Conservation (phyloP, 306 rosid species). For the Glycine soja region DNA sequence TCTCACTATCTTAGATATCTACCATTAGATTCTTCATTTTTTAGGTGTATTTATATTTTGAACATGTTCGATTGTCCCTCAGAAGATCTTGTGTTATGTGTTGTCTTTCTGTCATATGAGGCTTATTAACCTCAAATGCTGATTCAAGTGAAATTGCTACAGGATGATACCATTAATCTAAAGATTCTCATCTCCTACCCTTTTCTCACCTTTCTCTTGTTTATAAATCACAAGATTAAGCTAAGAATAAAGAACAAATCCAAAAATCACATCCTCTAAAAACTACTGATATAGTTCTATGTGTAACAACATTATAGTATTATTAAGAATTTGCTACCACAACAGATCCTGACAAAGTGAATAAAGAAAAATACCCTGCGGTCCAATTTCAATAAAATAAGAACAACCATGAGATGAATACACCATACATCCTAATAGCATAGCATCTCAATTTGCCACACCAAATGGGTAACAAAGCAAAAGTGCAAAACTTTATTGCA, state of each 20-base stretch:
- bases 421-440: background rate
- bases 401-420: constrained; percentile 7
- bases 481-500: background rate
- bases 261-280: background rate
- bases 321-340: background rate
- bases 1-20: background rate
- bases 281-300: background rate
- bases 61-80: background rate
- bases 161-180: background rate
- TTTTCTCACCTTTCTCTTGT: constrained; percentile 11
- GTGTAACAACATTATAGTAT: background rate
- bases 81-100: background rate
- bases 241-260: background rate
- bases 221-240: background rate
- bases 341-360: background rate
- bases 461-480: background rate
- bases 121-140: background rate
- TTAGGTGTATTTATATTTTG: background rate
- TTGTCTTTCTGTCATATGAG: background rate
- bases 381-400: background rate
- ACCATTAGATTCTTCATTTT: background rate
- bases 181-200: constrained; percentile 10
- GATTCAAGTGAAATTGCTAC: background rate
- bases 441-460: background rate
- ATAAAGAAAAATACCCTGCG: background rate